These are phyloP conservation scores for Venturia aucupariae DNA, from an alignment of 2,329 filamentous ascomycete genomes.

Conservation along the genomic window DNA sequence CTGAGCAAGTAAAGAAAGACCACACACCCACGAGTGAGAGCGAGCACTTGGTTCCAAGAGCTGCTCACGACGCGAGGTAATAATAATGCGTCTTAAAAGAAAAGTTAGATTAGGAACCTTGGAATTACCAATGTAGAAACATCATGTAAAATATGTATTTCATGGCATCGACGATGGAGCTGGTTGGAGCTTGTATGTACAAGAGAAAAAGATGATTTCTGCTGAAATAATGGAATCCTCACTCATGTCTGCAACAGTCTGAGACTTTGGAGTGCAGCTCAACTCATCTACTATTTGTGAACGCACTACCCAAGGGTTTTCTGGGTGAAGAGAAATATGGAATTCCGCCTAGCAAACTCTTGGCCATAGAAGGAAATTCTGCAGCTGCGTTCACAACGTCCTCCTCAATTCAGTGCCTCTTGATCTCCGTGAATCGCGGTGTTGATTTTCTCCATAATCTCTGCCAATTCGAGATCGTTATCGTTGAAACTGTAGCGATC, in stretches of 20 bases:
- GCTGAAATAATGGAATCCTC: conserved; percentile 3
- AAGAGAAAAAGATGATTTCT: background rate
- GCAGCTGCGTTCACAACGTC: too few relatives aligned
- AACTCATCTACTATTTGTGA: too few relatives aligned
- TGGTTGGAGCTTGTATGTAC: background rate
- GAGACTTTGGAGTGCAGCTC: too few relatives aligned
- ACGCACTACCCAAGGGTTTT: too few relatives aligned
- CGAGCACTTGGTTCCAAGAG: conserved; percentile 40
- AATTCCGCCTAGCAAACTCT: too few relatives aligned
- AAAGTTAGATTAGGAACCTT: background rate
- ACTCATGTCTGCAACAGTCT: background rate
- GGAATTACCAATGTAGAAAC: background rate
- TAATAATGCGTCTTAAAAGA: background rate
- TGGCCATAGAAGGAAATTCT: too few relatives aligned
- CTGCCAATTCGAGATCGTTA: too few relatives aligned
- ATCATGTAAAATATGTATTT: conserved; percentile 3
- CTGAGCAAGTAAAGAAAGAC: conserved; percentile 25
- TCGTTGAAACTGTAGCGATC: too few relatives aligned
- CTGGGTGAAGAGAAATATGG: too few relatives aligned
- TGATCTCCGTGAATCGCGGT: too few relatives aligned
- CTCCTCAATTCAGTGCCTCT: too few relatives aligned
- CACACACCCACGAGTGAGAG: conserved; percentile 30
- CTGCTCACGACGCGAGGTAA: conserved; percentile 36
- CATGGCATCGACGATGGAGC: background rate
- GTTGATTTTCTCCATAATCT: too few relatives aligned